Evolutionary conservation across 192 early-diverging fungal genomes (phyloP).

Genomic region (Martensiomyces pterosporus): DNA sequence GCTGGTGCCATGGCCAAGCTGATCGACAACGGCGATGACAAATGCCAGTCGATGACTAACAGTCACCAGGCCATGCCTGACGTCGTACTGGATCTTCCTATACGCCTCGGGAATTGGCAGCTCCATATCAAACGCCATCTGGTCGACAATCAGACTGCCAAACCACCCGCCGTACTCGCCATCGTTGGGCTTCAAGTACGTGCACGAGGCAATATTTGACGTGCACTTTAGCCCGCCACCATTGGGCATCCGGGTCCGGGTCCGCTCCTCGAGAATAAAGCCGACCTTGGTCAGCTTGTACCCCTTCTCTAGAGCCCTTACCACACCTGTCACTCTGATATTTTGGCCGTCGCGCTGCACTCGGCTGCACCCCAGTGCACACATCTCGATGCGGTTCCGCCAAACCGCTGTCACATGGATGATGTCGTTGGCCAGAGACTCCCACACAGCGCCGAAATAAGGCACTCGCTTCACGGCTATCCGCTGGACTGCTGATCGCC

Average conservation of each 20-base stretch:
- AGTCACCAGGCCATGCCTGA: constrained; percentile 43
- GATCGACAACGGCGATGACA: constrained; percentile 43
- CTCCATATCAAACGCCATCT: constrained; percentile 45
- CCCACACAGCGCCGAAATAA: constrained; percentile 38
- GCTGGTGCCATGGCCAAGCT: constrained; percentile 38
- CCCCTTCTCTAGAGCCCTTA: constrained; percentile 44
- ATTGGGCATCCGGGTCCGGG: constrained; percentile 21
- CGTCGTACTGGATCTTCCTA: constrained; percentile 44
- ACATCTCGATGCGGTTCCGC: constrained; percentile 46
- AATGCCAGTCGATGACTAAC: constrained; percentile 47
- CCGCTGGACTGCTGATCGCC: constrained; percentile 17
- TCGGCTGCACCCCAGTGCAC: constrained; percentile 44
- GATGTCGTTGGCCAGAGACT: constrained; percentile 39
- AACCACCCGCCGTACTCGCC: constrained; percentile 23
- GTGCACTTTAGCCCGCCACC: constrained; percentile 20
- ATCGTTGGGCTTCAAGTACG: constrained; percentile 12
- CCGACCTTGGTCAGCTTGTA: constrained; percentile 40
- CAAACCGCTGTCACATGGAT: constrained; percentile 42
- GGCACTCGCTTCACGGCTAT: constrained; percentile 48
- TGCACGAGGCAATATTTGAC: constrained; percentile 26
- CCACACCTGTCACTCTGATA: constrained; percentile 30
- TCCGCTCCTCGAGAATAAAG: constrained; percentile 47
- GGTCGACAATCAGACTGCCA: constrained; percentile 32
- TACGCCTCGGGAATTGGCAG: constrained; percentile 45
- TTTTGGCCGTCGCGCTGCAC: constrained; percentile 42